Percentiles rank a stretch among this genome's conserved stretches.
phyloP scores from a whole-genome alignment of 2,329 filamentous ascomycete genomes.

The Diaporthe sp. region DNA sequence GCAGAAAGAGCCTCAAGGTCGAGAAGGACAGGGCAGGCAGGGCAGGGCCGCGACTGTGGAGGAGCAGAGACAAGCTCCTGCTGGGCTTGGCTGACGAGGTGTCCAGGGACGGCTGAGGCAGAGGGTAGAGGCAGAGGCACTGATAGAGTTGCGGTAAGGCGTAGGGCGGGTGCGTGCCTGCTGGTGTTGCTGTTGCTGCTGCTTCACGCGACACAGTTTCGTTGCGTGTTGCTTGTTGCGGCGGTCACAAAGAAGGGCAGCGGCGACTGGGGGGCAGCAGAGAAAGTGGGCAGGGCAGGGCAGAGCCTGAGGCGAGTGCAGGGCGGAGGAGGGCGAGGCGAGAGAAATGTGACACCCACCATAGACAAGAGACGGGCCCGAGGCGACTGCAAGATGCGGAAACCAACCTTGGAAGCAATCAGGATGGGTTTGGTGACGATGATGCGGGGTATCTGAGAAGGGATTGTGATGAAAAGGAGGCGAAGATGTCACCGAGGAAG shows the following conservation, averaged over 20 bases:
- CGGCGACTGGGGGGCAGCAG: conserved; percentile 18
- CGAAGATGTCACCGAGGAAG: conserved; percentile 35
- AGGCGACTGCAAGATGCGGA: conserved; percentile 17
- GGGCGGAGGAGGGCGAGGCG: conserved; percentile 6
- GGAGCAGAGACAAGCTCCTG: conserved; percentile 40
- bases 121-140: conserved; percentile 10
- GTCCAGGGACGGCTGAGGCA: conserved; percentile 16
- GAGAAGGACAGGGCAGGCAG: conserved; percentile 20
- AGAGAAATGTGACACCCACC: conserved; percentile 30
- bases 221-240: conserved; percentile 29
- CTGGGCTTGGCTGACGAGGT: conserved; percentile 37
- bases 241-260: conserved; percentile 34
- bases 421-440: conserved; percentile 32
- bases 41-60: conserved; percentile 31
- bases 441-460: conserved; percentile 39
- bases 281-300: conserved; percentile 15
- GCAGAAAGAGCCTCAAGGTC: conserved; percentile 36
- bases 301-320: conserved; percentile 17
- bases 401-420: conserved; percentile 34
- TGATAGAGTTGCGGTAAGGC: conserved; percentile 28
- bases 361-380: conserved; percentile 21
- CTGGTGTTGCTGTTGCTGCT: conserved; percentile 8
- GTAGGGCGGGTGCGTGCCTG: conserved; percentile 24
- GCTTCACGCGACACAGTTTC: conserved; percentile 37
- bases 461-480: conserved; percentile 35